Evolutionary conservation across 179 eudicot genomes (phyloP), one percentile per base, ranked within the genome.

Genomic region (Silene noctiflora): DNA sequence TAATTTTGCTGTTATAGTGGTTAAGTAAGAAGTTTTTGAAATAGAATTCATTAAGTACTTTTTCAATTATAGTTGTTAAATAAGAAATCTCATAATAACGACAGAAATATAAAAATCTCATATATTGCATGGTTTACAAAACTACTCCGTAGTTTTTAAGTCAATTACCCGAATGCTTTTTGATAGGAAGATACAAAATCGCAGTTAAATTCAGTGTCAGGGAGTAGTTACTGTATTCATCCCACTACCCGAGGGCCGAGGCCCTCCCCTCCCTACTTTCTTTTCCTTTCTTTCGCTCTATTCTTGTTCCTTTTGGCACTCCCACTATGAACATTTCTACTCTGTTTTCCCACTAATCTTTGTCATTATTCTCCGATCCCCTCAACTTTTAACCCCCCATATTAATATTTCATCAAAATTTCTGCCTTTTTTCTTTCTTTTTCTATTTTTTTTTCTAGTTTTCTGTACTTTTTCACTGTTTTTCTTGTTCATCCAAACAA

Each of bases 351-450:
- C 69, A 77, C 33, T 63, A 65, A 22, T 55, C 3, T 51, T 66
- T 73, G 67, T 73, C 77, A 78, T 65, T 76, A 72, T 78, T 55
- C 79, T 69, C 67, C 73, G 48, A 22, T 67, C 48, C 69, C 9
- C 39, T 64, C 29, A 1, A 24, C 42, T 27, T 53, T 75, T 48
- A 10, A 0, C 20, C 35, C 13, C 78, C 44, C 20, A 24, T 76
- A 33, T 16, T 14, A 24, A 77, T 70, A 44, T 59, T 17, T 35
- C 44, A 20, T 2, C 48, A 22, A 77, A 22, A 21, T 42, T 69
- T 24, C 39, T 4, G 7, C 39, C 20, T 25, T 4, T 42, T 75
- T 42, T 46, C 22, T 22, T 3, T 2, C 9, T 27, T 29, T 29
- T 5, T 9, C 29, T 13, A 12, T n/a, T 53, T 62, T 62, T 4